Base-by-base conservation (phyloP, 441 rosid species). In the Jatropha podagrica region DNA sequence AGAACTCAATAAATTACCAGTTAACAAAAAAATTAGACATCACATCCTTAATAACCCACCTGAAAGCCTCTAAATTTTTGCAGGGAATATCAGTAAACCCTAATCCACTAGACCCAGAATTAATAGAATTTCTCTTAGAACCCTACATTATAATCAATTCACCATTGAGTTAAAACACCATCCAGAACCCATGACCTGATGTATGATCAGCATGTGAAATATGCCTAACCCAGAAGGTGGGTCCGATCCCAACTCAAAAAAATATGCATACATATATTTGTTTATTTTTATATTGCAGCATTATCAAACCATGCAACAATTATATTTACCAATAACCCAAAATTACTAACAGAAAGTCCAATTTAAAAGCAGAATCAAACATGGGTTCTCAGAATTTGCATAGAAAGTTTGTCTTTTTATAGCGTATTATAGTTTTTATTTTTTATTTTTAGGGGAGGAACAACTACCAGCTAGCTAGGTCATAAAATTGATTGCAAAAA, bases 31-130 rank as follows among this genome's bases (percentile, higher is more conserved):
- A 44, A 65, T 51, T 42, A 74, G 27, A 72, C 40, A 66, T 65
- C 71, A 73, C 77, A 80, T 73, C 72, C 77, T 44, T 56, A 59
- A 65, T 38, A 71, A 66, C 66, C 73, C 73, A 74, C 76, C 42
- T 49, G 54, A 58, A 65, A 66, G 20, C 52, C 55, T 20, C 49
- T 41, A 70, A 65, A 18, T 63, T 66, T 67, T 44, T 66, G 44
- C 74, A 63, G 77, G 74, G 60, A 85, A 77, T 59, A 81, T 71
- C 72, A 65, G 79, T 78, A 78, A 78, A 80, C 83, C 83, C 76
- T 68, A 75, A 82, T 15, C 20, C 15, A 51, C 68, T 51, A 69
- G 60, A 78, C 78, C 83, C 83, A 77, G 76, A 6, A 44, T 7
- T 66, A 72, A 72, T 63, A 72, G 32, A 82, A 74, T 20, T 73